Evolutionary conservation across 2,329 filamentous ascomycete species (phyloP).

Genomic region (Acrodontium crateriforme): DNA sequence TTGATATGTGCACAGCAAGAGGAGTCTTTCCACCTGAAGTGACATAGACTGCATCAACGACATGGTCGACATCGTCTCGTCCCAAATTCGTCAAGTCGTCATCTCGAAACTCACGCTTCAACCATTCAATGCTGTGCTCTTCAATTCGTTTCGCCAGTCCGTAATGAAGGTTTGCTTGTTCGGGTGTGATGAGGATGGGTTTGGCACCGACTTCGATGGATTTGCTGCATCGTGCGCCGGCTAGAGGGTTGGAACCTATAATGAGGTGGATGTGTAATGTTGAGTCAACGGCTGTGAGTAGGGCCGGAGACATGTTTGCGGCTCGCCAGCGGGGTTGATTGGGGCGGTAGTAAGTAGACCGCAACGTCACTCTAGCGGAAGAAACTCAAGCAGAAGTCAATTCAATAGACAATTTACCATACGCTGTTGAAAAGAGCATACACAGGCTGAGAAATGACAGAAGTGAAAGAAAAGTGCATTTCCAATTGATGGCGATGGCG

Average conservation of each 20-base stretch:
- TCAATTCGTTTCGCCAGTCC: slow-evolving; percentile 51
- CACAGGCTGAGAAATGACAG: no score
- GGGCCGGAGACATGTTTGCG: slow-evolving; percentile 36
- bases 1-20: slow-evolving; percentile 49
- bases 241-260: slow-evolving; percentile 73
- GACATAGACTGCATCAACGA: slow-evolving; percentile 89
- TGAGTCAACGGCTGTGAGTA: slow-evolving; percentile 62
- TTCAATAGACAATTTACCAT: no score
- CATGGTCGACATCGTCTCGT: slow-evolving; percentile 58
- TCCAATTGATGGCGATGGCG: no score
- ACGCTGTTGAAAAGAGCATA: no score
- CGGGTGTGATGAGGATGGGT: slow-evolving; percentile 65
- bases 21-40: slow-evolving; percentile 43
- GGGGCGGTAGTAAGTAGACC: no score
- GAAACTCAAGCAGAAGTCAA: no score
- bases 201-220: slow-evolving; percentile 70
- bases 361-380: no score
- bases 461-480: no score
- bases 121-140: slow-evolving; percentile 51
- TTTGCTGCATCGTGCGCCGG: slow-evolving; percentile 67
- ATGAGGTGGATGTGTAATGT: slow-evolving; percentile 66
- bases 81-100: slow-evolving; percentile 61
- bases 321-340: no score
- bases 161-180: slow-evolving; percentile 42
- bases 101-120: slow-evolving; percentile 53